phyloP scores from a whole-genome alignment of 768 basidiomycete species.

The Kwoniella newhampshirensis region DNA sequence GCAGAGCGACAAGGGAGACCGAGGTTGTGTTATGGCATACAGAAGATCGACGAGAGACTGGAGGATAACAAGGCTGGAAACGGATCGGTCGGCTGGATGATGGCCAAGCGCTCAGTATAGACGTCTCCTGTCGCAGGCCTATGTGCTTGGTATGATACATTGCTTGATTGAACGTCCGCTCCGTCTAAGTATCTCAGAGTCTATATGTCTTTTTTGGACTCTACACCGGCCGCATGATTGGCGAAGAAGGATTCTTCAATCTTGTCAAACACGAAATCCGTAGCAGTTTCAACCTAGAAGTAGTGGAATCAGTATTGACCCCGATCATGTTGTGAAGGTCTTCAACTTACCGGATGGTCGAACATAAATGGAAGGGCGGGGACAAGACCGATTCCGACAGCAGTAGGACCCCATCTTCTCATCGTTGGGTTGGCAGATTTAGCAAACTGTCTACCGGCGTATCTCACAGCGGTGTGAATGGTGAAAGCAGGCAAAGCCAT shows the following conservation, averaged over 20 bases:
- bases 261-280: slow-evolving; percentile 15
- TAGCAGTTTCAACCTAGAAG: slow-evolving; percentile 7
- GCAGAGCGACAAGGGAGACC: background rate
- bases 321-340: background rate
- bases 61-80: slow-evolving; percentile 17
- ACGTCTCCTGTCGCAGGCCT: too few relatives aligned
- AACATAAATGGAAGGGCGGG: slow-evolving; percentile 53
- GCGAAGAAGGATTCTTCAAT: slow-evolving; percentile 22
- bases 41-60: slow-evolving; percentile 15
- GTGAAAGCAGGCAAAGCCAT: slow-evolving; percentile 55
- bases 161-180: too few relatives aligned
- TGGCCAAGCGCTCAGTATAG: too few relatives aligned
- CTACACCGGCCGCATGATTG: background rate
- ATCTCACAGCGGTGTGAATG: slow-evolving; percentile 52
- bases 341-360: slow-evolving; percentile 48
- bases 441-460: slow-evolving; percentile 46
- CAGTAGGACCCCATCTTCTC: slow-evolving; percentile 52
- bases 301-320: background rate
- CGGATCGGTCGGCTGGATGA: background rate
- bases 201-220: slow-evolving; percentile 8
- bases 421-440: slow-evolving; percentile 42
- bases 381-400: slow-evolving; percentile 47
- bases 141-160: too few relatives aligned
- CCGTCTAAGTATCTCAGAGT: background rate
- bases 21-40: slow-evolving; percentile 13